Conservation (phyloP, 108 stramenopile species). For the Skeletonema costatum region DNA sequence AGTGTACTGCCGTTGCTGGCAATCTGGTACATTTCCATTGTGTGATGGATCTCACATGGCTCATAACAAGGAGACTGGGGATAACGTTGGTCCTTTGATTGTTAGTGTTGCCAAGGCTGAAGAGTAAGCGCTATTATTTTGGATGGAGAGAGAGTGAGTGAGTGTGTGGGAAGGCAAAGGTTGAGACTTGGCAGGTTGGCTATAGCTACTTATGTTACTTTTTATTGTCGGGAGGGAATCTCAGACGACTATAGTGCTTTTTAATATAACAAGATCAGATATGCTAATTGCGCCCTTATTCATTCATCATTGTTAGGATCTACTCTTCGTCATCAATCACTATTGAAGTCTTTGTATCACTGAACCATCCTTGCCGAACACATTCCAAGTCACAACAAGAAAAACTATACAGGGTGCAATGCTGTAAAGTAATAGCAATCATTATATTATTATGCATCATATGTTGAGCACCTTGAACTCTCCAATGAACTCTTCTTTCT, state of each 20-base stretch:
- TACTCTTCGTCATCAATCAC: too few relatives aligned
- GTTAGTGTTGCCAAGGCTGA: slow-evolving; percentile 59
- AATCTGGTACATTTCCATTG: slow-evolving; percentile 81
- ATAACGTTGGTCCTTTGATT: slow-evolving; percentile 94
- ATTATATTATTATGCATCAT: slow-evolving; percentile 2
- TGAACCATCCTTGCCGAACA: too few relatives aligned
- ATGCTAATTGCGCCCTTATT: too few relatives aligned
- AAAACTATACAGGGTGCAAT: neutral
- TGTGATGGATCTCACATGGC: slow-evolving; percentile 84
- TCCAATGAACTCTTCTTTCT: slow-evolving; percentile 45
- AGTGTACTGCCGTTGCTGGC: slow-evolving; percentile 90
- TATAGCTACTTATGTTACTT: too few relatives aligned
- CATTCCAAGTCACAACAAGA: neutral
- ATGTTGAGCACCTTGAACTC: slow-evolving; percentile 62
- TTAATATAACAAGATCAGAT: too few relatives aligned
- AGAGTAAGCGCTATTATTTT: neutral
- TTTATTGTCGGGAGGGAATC: too few relatives aligned
- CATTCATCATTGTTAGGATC: too few relatives aligned
- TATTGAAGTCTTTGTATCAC: too few relatives aligned
- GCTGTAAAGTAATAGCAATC: too few relatives aligned
- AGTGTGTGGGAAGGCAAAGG: neutral
- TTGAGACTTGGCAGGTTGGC: too few relatives aligned
- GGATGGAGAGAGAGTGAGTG: neutral
- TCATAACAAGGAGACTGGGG: slow-evolving; percentile 87
- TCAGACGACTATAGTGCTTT: too few relatives aligned